These are phyloP conservation scores for Xerophyta viscosa DNA, from an alignment of 106 monocot species.

Conservation along the genomic window DNA sequence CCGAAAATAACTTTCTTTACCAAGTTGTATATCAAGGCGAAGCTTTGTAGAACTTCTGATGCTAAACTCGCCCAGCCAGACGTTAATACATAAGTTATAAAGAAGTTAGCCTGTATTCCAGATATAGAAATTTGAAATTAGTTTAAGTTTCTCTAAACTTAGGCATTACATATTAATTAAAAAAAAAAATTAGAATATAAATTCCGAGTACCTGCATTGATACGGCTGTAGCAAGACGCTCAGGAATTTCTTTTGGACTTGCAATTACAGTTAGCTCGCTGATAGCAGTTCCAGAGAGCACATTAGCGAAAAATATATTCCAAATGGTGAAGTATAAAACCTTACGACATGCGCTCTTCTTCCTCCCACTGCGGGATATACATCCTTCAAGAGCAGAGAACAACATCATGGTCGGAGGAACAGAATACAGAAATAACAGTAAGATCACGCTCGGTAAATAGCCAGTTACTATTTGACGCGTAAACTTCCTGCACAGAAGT, in stretches of 20 bases:
- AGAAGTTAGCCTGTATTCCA: slow-evolving; percentile 82
- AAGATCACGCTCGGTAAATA: slow-evolving; percentile 91
- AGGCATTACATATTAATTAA: neutral
- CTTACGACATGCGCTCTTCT: slow-evolving; percentile 82
- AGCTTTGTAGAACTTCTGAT: slow-evolving; percentile 78
- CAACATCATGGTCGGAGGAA: slow-evolving; percentile 91
- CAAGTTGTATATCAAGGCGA: slow-evolving; percentile 59
- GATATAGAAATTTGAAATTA: too few relatives aligned
- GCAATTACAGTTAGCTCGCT: slow-evolving; percentile 61
- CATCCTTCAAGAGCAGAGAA: slow-evolving; percentile 82
- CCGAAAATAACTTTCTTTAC: slow-evolving; percentile 44
- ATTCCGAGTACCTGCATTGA: slow-evolving; percentile 62
- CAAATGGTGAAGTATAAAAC: slow-evolving; percentile 87
- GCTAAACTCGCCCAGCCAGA: slow-evolving; percentile 99
- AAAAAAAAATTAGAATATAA: neutral
- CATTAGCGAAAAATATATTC: slow-evolving; percentile 96
- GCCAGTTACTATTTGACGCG: slow-evolving; percentile 70
- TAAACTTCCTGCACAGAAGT: slow-evolving; percentile 47
- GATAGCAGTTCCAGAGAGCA: slow-evolving; percentile 79
- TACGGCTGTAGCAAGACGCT: slow-evolving; percentile 79
- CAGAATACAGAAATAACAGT: slow-evolving; percentile 52
- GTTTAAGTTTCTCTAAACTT: too few relatives aligned
- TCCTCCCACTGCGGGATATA: slow-evolving; percentile 66
- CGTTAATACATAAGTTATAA: slow-evolving; percentile 93
- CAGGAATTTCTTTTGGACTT: slow-evolving; percentile 77